Percentiles rank a stretch among this genome's conserved stretches.
phyloP scores from a whole-genome alignment of 1,284 basidiomycete genomes.

The Gomphus sp. region DNA sequence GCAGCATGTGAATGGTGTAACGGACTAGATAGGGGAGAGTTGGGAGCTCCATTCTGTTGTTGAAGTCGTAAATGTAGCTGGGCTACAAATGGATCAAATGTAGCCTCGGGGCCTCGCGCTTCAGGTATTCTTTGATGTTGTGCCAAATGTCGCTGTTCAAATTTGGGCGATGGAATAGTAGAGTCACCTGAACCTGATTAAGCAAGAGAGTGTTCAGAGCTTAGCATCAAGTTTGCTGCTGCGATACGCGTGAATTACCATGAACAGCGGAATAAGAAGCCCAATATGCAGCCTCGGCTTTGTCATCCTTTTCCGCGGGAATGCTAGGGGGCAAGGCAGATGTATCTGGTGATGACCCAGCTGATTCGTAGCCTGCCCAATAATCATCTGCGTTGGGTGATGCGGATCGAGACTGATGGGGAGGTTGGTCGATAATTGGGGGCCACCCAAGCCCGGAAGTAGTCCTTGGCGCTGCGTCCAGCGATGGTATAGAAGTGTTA shows the following conservation, averaged over 20 bases:
- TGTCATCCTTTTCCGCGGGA: slow-evolving; percentile 17
- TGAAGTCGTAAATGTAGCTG: slow-evolving; percentile 7
- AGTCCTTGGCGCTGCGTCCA: slow-evolving; percentile 25
- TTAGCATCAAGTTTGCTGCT: not conserved
- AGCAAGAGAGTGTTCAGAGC: slow-evolving; percentile 6
- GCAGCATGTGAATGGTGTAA: not conserved
- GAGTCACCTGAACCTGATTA: slow-evolving; percentile 40
- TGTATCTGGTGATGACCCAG: slow-evolving; percentile 6
- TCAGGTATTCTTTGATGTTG: not conserved
- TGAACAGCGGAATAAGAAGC: slow-evolving; percentile 59
- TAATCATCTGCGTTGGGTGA: slow-evolving; percentile 14
- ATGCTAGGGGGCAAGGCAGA: not conserved
- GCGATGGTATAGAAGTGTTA: slow-evolving; percentile 30
- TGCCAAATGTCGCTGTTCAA: not conserved
- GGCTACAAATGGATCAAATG: slow-evolving; percentile 3
- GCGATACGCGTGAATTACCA: slow-evolving; percentile 31
- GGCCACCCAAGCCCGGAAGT: not conserved
- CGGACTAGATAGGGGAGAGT: not conserved
- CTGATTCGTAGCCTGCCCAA: slow-evolving; percentile 15
- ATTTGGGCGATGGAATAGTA: slow-evolving; percentile 38
- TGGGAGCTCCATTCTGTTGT: not conserved
- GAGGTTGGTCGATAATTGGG: not conserved
- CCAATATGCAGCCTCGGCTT: slow-evolving; percentile 67
- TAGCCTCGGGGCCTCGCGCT: not conserved
- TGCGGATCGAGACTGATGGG: not conserved